Evolutionary conservation across 2,329 filamentous ascomycete genomes (phyloP), one percentile per base, ranked within the genome.

Genomic region (Blastomyces emzantsi): DNA sequence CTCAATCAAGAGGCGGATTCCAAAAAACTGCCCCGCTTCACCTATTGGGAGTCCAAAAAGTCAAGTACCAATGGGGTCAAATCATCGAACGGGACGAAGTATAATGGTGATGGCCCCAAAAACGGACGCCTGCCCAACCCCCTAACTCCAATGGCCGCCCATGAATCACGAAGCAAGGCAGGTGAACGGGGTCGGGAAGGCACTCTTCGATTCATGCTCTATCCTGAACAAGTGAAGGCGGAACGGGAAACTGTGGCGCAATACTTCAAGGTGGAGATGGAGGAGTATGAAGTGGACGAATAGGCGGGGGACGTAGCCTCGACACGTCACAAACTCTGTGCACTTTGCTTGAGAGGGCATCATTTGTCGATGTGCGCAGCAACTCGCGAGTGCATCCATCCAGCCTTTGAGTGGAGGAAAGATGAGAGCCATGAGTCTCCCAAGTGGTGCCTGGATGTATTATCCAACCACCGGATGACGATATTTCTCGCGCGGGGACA

Each of bases 131-230:
- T 61, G 13, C 67, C 66, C 2, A 70, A 70, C 45, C 78, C 80
- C 3, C 71, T 78, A 22, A 84, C 78, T 60, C 81, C 74, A 64
- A 77, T 74, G 65, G 77, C 70, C 66, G 79, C 75, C 69, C 80
- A 72, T 62, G 76, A 73, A 67, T 77, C 76, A 74, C 82, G 69
- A 58, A 76, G 70, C 67, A 75, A 69, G 66, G 73, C 70, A 43
- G 78, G 70, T 15, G 78, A 81, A 64, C 73, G 77, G 15, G 79
- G 81, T 7, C 77, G 80, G 41, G 88, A 90, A 28, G 89, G 89
- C 7, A 96, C 93, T 0, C 86, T 95, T 67, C 85, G 94, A 7
- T 97, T 96, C 74, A 90, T 97, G 76, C 87, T 97, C 59, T 90
- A 96, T 67, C 85, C 87, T 0, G 87, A 88, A 62, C 84, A 88